Conservation (phyloP, 768 basidiomycete genomes). For the Lactarius pseudohatsudake region DNA sequence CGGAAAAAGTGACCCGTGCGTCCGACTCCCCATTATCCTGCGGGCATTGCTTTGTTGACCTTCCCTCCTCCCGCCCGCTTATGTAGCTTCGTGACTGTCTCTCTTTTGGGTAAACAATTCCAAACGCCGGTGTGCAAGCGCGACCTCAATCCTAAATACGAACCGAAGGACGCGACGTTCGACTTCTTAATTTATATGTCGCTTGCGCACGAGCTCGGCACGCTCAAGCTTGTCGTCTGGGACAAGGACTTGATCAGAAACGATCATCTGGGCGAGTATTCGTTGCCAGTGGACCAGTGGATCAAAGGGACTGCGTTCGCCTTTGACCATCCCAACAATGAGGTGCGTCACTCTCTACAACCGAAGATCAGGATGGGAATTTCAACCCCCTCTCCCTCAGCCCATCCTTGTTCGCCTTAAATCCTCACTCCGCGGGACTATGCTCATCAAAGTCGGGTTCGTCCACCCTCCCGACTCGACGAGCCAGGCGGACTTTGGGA, state of each 20-base stretch:
- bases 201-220: neutral
- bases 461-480: too few species aligned
- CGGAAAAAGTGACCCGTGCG: neutral
- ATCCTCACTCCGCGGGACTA: too few species aligned
- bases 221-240: neutral
- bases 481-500: too few species aligned
- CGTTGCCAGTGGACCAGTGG: neutral
- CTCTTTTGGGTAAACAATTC: neutral
- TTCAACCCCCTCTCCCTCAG: neutral
- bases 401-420: too few species aligned
- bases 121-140: constrained; percentile 48
- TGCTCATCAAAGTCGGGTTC: too few species aligned
- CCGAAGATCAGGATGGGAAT: neutral
- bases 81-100: neutral
- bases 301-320: neutral
- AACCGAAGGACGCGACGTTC: neutral
- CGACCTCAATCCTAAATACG: neutral
- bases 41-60: neutral
- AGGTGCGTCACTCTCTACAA: neutral
- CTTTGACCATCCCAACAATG: neutral
- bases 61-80: too few species aligned
- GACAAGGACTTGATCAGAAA: neutral
- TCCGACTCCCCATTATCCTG: neutral
- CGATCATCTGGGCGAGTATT: neutral
- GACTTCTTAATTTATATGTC: neutral